phyloP scores from a whole-genome alignment of 352 stramenopile genomes.

The Pythium biforme region DNA sequence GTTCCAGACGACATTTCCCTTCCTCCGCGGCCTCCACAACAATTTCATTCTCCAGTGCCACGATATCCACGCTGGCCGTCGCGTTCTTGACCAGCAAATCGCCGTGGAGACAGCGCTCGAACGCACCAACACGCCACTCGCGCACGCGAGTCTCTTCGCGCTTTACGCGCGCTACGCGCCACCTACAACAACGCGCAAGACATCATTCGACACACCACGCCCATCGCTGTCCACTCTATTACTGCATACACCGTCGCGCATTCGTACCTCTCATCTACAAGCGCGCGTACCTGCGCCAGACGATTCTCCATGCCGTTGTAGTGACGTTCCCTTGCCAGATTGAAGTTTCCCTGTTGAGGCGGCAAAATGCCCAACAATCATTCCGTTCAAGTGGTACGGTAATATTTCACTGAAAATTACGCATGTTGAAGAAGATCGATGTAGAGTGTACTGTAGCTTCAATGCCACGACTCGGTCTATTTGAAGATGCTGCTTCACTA shows the following conservation, averaged over 20 bases:
- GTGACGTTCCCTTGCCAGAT: too few species aligned
- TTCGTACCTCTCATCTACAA: neutral
- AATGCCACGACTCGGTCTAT: neutral
- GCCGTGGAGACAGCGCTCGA: constrained; percentile 1
- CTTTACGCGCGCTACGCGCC: constrained; percentile 6
- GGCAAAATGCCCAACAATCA: neutral
- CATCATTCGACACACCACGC: neutral
- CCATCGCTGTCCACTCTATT: neutral
- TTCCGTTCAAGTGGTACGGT: neutral
- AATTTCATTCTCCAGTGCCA: constrained; percentile 4
- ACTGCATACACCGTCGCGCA: neutral
- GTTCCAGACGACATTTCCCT: neutral
- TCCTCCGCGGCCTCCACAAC: neutral
- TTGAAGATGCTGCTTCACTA: neutral
- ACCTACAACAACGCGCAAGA: neutral
- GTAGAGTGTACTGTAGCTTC: neutral
- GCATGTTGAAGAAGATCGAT: neutral
- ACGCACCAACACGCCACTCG: neutral
- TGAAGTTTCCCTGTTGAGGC: neutral
- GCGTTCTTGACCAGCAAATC: constrained; percentile 1
- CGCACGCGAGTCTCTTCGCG: neutral
- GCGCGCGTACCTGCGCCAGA: constrained; percentile 2
- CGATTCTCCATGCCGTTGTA: neutral
- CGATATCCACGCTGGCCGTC: neutral
- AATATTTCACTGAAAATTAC: neutral